Evolutionary conservation across 2,329 filamentous ascomycete species (phyloP).

Genomic region (Fusarium nodosum): DNA sequence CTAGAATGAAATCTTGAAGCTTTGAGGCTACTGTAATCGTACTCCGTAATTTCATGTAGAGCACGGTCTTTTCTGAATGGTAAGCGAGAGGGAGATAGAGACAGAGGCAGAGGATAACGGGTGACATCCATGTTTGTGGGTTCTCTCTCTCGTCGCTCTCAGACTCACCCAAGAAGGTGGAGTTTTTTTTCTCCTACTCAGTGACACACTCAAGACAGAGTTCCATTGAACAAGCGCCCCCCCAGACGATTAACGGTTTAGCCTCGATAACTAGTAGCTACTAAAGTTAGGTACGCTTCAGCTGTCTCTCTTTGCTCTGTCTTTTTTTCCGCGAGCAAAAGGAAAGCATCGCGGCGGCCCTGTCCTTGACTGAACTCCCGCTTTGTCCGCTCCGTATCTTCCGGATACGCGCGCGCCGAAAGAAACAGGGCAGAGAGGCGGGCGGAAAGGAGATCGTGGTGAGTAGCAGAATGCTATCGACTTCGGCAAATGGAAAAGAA

Average conservation of each 20-base stretch:
- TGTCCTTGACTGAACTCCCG: slow-evolving; percentile 22
- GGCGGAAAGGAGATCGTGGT: too few species aligned
- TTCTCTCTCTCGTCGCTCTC: neutral
- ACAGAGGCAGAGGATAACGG: slow-evolving; percentile 10
- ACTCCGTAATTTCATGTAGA: slow-evolving; percentile 13
- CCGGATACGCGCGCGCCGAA: slow-evolving; percentile 20
- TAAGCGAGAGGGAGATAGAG: neutral
- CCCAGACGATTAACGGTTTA: slow-evolving; percentile 11
- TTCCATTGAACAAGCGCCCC: neutral
- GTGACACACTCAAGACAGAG: slow-evolving; percentile 18
- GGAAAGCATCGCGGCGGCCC: slow-evolving; percentile 9
- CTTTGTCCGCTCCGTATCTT: slow-evolving; percentile 33
- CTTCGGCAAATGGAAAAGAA: neutral
- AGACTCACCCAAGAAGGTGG: slow-evolving; percentile 22
- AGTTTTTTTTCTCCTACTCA: neutral
- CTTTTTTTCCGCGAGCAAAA: neutral
- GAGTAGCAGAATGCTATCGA: too few species aligned
- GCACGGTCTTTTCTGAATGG: slow-evolving; percentile 11
- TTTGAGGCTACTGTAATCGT: neutral
- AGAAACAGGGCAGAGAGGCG: neutral
- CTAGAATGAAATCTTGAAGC: neutral
- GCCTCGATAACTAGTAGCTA: slow-evolving; percentile 1
- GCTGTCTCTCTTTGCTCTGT: slow-evolving; percentile 3
- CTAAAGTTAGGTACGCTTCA: slow-evolving; percentile 23
- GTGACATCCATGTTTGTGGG: slow-evolving; percentile 8